Base-by-base conservation (phyloP, 2,329 filamentous ascomycete genomes). In the Neofusicoccum umdonicola region DNA sequence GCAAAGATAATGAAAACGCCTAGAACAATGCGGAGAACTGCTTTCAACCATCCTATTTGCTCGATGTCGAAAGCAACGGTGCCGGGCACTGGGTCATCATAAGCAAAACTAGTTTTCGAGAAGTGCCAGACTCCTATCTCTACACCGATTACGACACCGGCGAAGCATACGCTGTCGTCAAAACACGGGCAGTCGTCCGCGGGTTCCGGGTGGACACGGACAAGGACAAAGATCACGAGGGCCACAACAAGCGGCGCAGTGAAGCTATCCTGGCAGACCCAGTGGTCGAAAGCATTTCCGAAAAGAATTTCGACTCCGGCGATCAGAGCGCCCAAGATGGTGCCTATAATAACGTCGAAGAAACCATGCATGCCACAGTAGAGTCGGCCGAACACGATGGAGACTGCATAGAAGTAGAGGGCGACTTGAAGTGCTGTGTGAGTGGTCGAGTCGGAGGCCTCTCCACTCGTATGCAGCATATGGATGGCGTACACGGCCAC, bases 281-380 rank as follows among this genome's bases (percentile, higher is more conserved):
- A 94, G 17, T 83, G 78, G 69, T 96, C 91, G 65, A 96, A 84
- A 2, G 80, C 75, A 27, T 83, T 77, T 19, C 86, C 86, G 64
- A 79, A 86, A 6, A 78, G 68, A 66, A 85, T 84, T 70, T 89
- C 85, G 19, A 84, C 71, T 19, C 82, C 76, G 2, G 85, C 85
- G 41, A 90, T 83, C 5, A 85, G 78, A 11, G 88, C 89, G 37
- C 95, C 95, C 64, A 97, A 83, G 13, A 88, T 71, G 63, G 90
- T 92, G 6, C 95, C 95, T 64, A 95, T 78, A 13, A 95, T 79
- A 27, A 98, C 93, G 77, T 99, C 95, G 48, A 95, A 83, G 78
- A 98, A 97, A 11, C 95, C 95, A 78, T 99, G 95, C 95, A 99
- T 99, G 67, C 95, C 95, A 74, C 95, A 99, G 80, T 99, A 98